A percentile compares a stretch with the other conserved stretches of the same genome.
These are phyloP conservation scores for Excoecaria agallocha DNA, from an alignment of 345 rosid species.

Conservation along the genomic window DNA sequence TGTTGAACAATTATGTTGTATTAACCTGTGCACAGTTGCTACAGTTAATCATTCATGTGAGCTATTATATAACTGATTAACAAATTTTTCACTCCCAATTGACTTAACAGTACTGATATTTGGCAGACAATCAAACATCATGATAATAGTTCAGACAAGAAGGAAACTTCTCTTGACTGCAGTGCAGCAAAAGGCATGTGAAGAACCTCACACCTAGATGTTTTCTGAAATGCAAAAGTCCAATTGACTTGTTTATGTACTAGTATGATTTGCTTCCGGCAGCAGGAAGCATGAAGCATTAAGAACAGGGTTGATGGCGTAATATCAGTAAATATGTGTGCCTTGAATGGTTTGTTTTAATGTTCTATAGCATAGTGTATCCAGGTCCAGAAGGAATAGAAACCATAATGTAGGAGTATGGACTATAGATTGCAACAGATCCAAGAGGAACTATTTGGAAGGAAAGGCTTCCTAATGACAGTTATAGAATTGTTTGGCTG, in stretches of 20 bases:
- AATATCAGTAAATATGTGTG: constrained; percentile 16
- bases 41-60: background rate
- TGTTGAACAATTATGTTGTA: background rate
- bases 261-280: background rate
- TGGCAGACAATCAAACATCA: constrained; percentile 15
- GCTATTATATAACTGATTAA: background rate
- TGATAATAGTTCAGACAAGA: background rate
- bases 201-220: background rate
- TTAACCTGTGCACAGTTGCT: background rate
- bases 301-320: constrained; percentile 2
- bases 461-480: constrained; percentile 1
- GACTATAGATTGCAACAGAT: constrained; percentile 19
- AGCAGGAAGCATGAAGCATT: background rate
- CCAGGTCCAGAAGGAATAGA: background rate
- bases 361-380: background rate
- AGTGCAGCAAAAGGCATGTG: background rate
- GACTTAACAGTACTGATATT: background rate
- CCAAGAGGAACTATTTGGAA: constrained; percentile 11
- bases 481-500: constrained; percentile 7
- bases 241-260: background rate
- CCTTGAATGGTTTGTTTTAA: constrained; percentile 3
- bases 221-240: background rate
- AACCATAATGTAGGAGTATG: background rate
- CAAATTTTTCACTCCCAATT: background rate
- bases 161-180: background rate